A percentile compares a stretch with the other conserved stretches of the same genome.
phyloP scores from a whole-genome alignment of 2,329 filamentous ascomycete species.

The Hypomyces perniciosus region DNA sequence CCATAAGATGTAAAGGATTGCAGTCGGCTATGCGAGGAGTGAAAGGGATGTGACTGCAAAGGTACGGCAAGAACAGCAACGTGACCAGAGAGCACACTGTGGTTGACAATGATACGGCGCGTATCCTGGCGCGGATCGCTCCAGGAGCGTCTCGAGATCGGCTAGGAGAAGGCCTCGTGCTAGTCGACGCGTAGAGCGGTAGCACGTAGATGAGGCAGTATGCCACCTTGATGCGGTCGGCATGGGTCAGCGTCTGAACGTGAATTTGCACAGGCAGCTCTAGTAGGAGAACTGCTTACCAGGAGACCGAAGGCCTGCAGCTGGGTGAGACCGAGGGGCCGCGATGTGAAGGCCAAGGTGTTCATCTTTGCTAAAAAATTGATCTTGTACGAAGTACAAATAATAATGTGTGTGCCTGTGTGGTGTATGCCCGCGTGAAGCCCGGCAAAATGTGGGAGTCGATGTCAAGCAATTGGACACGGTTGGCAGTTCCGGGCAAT shows the following conservation, averaged over 20 bases:
- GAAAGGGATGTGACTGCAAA: not conserved
- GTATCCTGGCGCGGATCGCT: conserved; percentile 80
- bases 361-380: not conserved
- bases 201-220: conserved; percentile 88
- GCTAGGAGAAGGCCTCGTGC: conserved; percentile 71
- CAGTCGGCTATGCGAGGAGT: conserved; percentile 32
- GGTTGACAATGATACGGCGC: conserved; percentile 73
- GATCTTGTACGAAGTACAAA: too few species aligned
- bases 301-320: conserved; percentile 23
- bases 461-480: too few species aligned
- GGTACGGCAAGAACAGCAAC: conserved; percentile 50
- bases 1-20: conserved; percentile 60
- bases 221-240: conserved; percentile 41
- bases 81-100: conserved; percentile 61
- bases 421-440: too few species aligned
- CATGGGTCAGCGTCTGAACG: not conserved
- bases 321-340: conserved; percentile 14
- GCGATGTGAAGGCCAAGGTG: not conserved
- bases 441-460: too few species aligned
- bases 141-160: conserved; percentile 82
- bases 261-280: not conserved
- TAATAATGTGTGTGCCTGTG: too few species aligned
- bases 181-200: conserved; percentile 78
- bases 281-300: conserved; percentile 18
- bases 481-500: too few species aligned